A percentile compares a stretch with the other conserved stretches of the same genome.
Conservation (phyloP, 768 basidiomycete species). For the Xerocomellus intermedius region DNA sequence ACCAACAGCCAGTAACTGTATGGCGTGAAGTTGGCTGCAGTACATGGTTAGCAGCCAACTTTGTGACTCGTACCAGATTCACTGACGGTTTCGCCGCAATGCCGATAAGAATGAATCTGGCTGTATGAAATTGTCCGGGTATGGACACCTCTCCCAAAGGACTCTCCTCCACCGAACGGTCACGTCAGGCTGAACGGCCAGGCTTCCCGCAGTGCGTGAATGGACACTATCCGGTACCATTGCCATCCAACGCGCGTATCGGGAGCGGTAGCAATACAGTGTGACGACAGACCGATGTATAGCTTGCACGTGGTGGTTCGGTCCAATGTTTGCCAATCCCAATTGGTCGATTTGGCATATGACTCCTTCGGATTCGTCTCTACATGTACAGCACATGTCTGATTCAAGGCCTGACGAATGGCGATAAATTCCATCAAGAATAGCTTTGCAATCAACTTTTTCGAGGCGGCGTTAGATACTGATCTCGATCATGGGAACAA, state of each 20-base stretch:
- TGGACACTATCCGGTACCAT: not conserved
- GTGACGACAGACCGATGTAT: not conserved
- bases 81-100: constrained; percentile 74
- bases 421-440: constrained; percentile 1
- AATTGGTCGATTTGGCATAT: not conserved
- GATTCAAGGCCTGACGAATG: not conserved
- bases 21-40: constrained; percentile 73
- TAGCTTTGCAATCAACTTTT: not conserved
- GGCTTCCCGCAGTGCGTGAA: not conserved
- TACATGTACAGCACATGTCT: not conserved
- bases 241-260: not conserved
- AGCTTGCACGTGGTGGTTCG: constrained; percentile 14
- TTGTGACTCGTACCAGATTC: constrained; percentile 8
- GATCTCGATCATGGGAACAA: constrained; percentile 30
- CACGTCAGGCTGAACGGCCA: constrained; percentile 9
- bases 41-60: constrained; percentile 12
- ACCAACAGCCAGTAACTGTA: constrained; percentile 78
- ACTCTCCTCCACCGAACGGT: constrained; percentile 60
- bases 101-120: constrained; percentile 70
- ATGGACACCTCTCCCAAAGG: constrained; percentile 74
- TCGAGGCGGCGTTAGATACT: constrained; percentile 13
- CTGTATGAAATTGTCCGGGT: constrained; percentile 87
- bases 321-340: not conserved
- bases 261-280: not conserved
- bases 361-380: constrained; percentile 15